Percentiles rank a stretch among this genome's conserved stretches.
These are phyloP conservation scores for Termitomyces sp. DNA, from an alignment of 1,284 basidiomycete species.

Conservation along the genomic window DNA sequence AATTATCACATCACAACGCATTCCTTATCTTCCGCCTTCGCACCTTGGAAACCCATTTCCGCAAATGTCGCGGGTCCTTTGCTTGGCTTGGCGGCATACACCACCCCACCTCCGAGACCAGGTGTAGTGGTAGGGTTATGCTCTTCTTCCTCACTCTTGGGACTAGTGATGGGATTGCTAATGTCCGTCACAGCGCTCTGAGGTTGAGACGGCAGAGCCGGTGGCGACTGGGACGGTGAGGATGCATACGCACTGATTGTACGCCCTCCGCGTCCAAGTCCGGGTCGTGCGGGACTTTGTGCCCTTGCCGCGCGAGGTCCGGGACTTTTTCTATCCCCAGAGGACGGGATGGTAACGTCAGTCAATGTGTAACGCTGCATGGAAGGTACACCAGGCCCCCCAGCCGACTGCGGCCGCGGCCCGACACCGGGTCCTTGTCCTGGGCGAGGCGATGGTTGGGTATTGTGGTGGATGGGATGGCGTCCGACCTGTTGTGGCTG, in stretches of 20 bases:
- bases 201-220: background rate
- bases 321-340: conserved; percentile 17
- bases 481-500: conserved; percentile 12
- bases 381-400: conserved; percentile 14
- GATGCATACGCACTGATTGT: conserved; percentile 1
- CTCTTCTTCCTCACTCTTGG: conserved; percentile 4
- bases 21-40: conserved; percentile 72
- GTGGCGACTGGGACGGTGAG: background rate
- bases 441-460: conserved; percentile 10
- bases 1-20: conserved; percentile 79
- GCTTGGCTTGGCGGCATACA: conserved; percentile 19
- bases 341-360: conserved; percentile 13
- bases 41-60: conserved; percentile 85
- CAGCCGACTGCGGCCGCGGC: conserved; percentile 12
- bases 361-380: conserved; percentile 39
- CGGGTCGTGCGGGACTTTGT: conserved; percentile 18
- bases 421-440: conserved; percentile 13
- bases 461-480: conserved; percentile 8
- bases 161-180: background rate
- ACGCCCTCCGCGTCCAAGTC: conserved; percentile 13
- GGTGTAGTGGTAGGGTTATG: conserved; percentile 11
- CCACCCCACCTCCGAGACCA: conserved; percentile 17
- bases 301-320: conserved; percentile 13
- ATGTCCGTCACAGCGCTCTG: conserved; percentile 10
- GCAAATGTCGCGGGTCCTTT: conserved; percentile 76